Percentiles rank a stretch among this genome's conserved stretches.
These are phyloP conservation scores for Trypanosoma rangeli DNA, from an alignment of 208 protist genomes.

Conservation along the genomic window DNA sequence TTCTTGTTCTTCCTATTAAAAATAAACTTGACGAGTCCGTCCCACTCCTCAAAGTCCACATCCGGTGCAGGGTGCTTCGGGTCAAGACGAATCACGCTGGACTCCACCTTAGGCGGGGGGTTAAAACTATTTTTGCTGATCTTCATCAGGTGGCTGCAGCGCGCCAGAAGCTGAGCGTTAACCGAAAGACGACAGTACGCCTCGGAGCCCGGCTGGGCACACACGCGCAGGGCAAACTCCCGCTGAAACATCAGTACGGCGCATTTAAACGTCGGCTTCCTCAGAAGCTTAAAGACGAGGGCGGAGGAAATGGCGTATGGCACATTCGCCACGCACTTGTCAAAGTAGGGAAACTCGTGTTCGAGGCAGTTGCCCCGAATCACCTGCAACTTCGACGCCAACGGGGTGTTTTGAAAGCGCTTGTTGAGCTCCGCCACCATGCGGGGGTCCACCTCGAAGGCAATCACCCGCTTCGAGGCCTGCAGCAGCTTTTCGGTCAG, in stretches of 20 bases:
- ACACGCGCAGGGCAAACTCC: slow-evolving; percentile 99
- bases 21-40: slow-evolving; percentile 98
- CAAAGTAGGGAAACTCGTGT: slow-evolving; percentile 99
- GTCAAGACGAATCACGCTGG: slow-evolving; percentile 98
- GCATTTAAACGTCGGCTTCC: slow-evolving; percentile 92
- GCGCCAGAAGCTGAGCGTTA: slow-evolving; percentile 98
- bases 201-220: slow-evolving; percentile 96
- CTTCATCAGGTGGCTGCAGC: slow-evolving; percentile 98
- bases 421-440: slow-evolving; percentile 99
- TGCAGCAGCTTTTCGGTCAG: slow-evolving; percentile 99
- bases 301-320: slow-evolving; percentile 99
- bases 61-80: slow-evolving; percentile 96
- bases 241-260: slow-evolving; percentile 99
- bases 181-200: slow-evolving; percentile 99
- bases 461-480: slow-evolving; percentile 97
- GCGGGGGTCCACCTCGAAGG: slow-evolving; percentile 98
- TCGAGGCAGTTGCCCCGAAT: slow-evolving; percentile 99
- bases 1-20: slow-evolving; percentile 99
- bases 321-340: slow-evolving; percentile 99
- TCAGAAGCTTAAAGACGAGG: slow-evolving; percentile 99
- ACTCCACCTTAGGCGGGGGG: slow-evolving; percentile 99
- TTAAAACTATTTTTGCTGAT: slow-evolving; percentile 99
- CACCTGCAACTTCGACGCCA: slow-evolving; percentile 95
- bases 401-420: slow-evolving; percentile 93
- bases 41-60: slow-evolving; percentile 99